Percentiles rank a stretch among this genome's conserved stretches.
Evolutionary conservation across 1,284 basidiomycete genomes (phyloP).

Genomic region (Coniferiporia weirii): DNA sequence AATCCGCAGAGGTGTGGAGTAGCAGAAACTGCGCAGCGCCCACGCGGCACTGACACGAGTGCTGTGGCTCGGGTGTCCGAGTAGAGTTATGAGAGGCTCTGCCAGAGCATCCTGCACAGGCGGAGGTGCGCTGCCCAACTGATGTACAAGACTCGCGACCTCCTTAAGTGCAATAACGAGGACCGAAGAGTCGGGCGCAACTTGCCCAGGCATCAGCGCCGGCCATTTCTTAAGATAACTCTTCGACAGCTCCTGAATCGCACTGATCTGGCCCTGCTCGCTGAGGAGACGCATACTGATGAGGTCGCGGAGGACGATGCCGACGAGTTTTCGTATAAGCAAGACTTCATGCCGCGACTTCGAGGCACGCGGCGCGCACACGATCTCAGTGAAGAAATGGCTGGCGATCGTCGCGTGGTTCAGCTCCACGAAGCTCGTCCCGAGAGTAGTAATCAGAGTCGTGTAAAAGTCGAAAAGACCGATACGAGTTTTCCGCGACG

Average conservation of each 20-base stretch:
- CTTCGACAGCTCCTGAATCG: slow-evolving; percentile 81
- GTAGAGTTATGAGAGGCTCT: slow-evolving; percentile 81
- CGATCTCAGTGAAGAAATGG: slow-evolving; percentile 79
- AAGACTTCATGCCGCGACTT: slow-evolving; percentile 71
- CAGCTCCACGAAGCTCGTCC: slow-evolving; percentile 72
- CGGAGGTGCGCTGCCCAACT: slow-evolving; percentile 88
- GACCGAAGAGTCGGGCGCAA: slow-evolving; percentile 64
- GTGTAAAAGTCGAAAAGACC: slow-evolving; percentile 90
- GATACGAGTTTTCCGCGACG: slow-evolving; percentile 68
- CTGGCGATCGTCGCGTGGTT: slow-evolving; percentile 78
- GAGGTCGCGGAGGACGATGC: slow-evolving; percentile 77
- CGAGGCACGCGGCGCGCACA: slow-evolving; percentile 49
- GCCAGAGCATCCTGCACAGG: slow-evolving; percentile 86
- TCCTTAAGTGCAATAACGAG: slow-evolving; percentile 80
- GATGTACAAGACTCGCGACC: slow-evolving; percentile 79
- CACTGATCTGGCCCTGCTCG: slow-evolving; percentile 89
- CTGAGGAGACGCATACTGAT: slow-evolving; percentile 85
- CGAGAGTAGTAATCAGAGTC: slow-evolving; percentile 72
- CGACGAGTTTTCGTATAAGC: slow-evolving; percentile 68
- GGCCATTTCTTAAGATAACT: slow-evolving; percentile 89
- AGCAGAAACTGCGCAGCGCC: slow-evolving; percentile 87
- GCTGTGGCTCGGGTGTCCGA: slow-evolving; percentile 84
- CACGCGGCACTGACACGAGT: slow-evolving; percentile 85
- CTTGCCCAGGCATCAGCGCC: slow-evolving; percentile 82
- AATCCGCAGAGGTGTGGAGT: slow-evolving; percentile 80